Evolutionary conservation across 257 asterid genomes (phyloP), one percentile per base, ranked within the genome.

Genomic region (Solanum commersonii): DNA sequence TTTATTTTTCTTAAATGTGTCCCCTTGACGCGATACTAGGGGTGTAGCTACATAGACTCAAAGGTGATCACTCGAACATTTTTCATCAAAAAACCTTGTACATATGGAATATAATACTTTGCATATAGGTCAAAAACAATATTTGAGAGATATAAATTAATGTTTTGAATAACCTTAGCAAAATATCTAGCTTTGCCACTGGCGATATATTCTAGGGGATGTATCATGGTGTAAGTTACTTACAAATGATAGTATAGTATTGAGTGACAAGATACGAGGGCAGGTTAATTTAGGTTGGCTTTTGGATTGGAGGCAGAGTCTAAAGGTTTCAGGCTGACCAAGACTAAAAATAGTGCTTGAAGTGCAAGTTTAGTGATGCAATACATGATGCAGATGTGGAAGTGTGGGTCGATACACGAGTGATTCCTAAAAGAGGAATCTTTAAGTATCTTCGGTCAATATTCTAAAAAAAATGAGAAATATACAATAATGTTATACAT

Each of bases 121-220:
- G 12, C 10, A 59, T 59, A 1, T 3, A 59, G 4, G 25, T 59
- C 1, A 7, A 59, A 59, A 59, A 8, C 5, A 20, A 52, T 3
- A 59, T 18, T 59, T 59, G 23, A 20, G 25, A 59, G 11, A 59
- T 3, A 59, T 59, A 22, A 7, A 59, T 0, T 8, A 22, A 59
- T 0, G 0, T 59, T 22, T 59, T 20, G 25, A 7, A 59, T 1
- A 59, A 3, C 0, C 5, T 59, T 0, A 22, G 12, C 67, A 22
- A 59, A 8, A 20, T 59, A 7, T 8, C 23, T 52, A 52, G 1
- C 23, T 52, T 52, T 0, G 60, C 60, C 0, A 49, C 3, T 15
- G 20, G 0, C 20, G 10, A 1, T 56, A 56, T 6, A 56, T 56
- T 56, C 10, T 6, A 29, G 0, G 11, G 10, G 37, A 68, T 4